Evolutionary conservation across 2,329 filamentous ascomycete species (phyloP), one percentile per base, ranked within the genome.

Genomic region (Cordyceps farinosa): DNA sequence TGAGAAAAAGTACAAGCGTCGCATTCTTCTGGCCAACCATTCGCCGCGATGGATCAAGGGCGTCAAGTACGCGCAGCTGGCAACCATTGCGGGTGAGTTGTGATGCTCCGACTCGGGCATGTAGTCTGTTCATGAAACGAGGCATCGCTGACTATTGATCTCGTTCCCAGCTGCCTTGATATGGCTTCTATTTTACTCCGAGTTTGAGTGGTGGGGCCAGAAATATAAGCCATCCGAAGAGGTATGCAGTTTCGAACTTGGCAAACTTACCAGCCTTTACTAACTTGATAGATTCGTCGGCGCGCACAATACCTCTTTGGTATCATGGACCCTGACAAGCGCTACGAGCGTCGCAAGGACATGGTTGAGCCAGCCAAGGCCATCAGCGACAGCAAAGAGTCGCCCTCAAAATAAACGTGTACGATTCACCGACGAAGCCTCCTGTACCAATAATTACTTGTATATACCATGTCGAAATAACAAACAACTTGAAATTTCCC

Each of bases 1-100:
- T 69, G 90, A 94, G 79, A 87, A 90, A 74, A 88, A 89, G 72
- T 93, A 89, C 77, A 90, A 91, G 76, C 82, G 90, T 59, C 83
- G 90, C 61, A 76, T 89, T 32, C 81, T 82, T 64, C 75, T 90
- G 68, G 84, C 86, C 69, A 84, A 83, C 71, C 80, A 82, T 47
- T 78, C 87, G 29, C 88, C 89, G 9, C 74, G 76, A 54, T 91
- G 87, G 87, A 82, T 84, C 48, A 90, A 88, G 73, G 80, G 77
- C 65, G 79, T 88, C 62, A 86, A 86, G 74, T 77, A 92, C 66
- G 82, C 82, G 56, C 90, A 92, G 75, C 83, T 87, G 11, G 76
- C 76, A 30, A 84, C 79, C 45, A 81, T 87, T 52, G 78, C 82
- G 58, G 83, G 86, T 87, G 70, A 64, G 83, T 76, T 17, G 40